Base-by-base conservation (phyloP, 1,139 yeast genomes). In the Keqinozyma sinolaborantium region DNA sequence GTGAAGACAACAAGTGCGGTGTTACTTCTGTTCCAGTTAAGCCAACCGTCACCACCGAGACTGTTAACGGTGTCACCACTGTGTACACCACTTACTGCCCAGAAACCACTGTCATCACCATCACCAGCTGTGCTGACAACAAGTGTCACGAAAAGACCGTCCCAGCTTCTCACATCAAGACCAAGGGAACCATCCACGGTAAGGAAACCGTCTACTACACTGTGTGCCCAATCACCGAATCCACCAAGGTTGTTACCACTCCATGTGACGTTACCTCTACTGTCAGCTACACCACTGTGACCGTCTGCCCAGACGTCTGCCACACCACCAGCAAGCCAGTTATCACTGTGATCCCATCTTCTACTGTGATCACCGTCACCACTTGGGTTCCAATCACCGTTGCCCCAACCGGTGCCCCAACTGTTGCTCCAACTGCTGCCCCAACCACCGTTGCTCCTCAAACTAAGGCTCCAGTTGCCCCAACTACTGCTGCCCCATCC, bases 61-160 rank as follows among this genome's bases (percentile, higher is more conserved):
- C 58, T 24, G 43, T 46, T 29, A 43, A 40, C 25, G 60, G 51
- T 32, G 47, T 39, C 29, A 55, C 40, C 25, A 58, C 68, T 32
- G 44, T 46, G 29, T 56, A 50, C 58, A 55, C 65, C 44, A 60
- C 68, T 29, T 58, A 51, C 51, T 58, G 65, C 38, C 68, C 65
- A 41, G 39, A 29, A 27, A 35, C 38, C 28, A 35, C 45, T 23
- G 57, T 64, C 40, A 60, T 66, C 39, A 72, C 80, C 50, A 56
- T 73, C 57, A 73, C 78, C 38, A 62, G 72, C 29, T 73, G 80
- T 60, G 40, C 48, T 19, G 53, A 58, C 44, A 32, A 56, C 51
- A 49, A 36, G 23, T 50, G 48, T 30, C 28, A 39, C 16, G 32
- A 29, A 14, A 58, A 69, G 30, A 60, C 69, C 21, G 68, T 67